phyloP scores from a whole-genome alignment of 2,329 filamentous ascomycete species.

The Stagonosporopsis cucurbitacearum region DNA sequence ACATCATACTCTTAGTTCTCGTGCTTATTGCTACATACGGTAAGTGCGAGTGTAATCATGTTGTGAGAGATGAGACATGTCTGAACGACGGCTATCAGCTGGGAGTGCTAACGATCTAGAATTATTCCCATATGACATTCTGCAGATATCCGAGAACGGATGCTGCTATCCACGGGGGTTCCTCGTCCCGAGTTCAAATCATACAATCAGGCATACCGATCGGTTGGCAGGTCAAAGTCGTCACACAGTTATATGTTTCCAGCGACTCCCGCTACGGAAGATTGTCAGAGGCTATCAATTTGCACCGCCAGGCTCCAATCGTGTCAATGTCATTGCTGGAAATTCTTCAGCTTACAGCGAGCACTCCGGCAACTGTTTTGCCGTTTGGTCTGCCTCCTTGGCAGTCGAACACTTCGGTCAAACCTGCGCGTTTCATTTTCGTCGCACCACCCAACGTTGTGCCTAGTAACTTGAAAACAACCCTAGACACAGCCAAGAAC shows the following conservation, averaged over 20 bases:
- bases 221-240: not conserved
- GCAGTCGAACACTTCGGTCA: not conserved
- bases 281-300: too few species aligned
- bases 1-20: too few species aligned
- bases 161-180: not conserved
- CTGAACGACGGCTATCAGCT: not conserved
- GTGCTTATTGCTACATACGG: not conserved
- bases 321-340: not conserved
- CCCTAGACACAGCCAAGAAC: slow-evolving; percentile 7
- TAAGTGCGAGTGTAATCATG: not conserved
- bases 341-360: not conserved
- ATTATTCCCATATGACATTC: not conserved
- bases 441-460: slow-evolving; percentile 15
- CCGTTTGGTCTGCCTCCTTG: not conserved
- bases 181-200: not conserved
- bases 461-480: not conserved
- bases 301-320: not conserved
- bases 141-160: not conserved
- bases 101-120: not conserved
- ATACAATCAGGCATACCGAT: not conserved
- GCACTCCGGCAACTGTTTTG: not conserved
- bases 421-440: slow-evolving; percentile 12
- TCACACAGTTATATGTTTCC: not conserved
- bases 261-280: not conserved
- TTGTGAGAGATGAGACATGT: not conserved